Conservation (phyloP, 2,329 filamentous ascomycete species). For the Aspergillus transmontanensis region DNA sequence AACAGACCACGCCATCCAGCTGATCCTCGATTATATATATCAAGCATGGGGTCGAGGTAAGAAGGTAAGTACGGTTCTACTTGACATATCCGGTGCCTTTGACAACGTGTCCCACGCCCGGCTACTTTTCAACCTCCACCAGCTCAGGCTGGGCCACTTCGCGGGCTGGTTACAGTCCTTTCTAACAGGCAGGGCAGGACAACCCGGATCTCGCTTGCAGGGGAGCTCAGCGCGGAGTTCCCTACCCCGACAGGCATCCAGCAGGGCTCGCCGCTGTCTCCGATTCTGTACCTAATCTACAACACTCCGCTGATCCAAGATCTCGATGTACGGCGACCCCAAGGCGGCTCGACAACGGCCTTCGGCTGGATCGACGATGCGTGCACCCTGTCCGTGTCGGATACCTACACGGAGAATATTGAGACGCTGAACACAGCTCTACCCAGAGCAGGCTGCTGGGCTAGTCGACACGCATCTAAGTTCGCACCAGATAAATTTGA, state of each 20-base stretch:
- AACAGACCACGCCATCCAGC: constrained; percentile 17
- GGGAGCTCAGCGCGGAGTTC: not conserved
- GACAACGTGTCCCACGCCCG: not conserved
- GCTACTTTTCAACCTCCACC: constrained; percentile 9
- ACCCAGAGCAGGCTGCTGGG: not conserved
- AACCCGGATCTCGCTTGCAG: constrained; percentile 4
- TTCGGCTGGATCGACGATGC: constrained; percentile 1
- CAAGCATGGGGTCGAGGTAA: constrained; percentile 7
- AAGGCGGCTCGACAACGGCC: not conserved
- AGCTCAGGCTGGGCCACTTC: not conserved
- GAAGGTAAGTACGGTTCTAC: constrained; percentile 10
- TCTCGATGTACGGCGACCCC: not conserved
- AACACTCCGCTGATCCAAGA: not conserved
- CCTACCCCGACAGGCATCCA: constrained; percentile 4
- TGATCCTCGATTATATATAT: constrained; percentile 10
- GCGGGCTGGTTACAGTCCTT: constrained; percentile 5
- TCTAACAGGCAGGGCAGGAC: not conserved
- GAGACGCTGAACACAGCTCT: not conserved
- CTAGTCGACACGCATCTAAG: constrained; percentile 3
- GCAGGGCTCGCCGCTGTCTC: constrained; percentile 9
- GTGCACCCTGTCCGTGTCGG: not conserved
- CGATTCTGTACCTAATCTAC: constrained; percentile 11
- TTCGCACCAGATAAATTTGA: constrained; percentile 15
- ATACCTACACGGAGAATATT: not conserved
- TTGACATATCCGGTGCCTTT: constrained; percentile 18